A percentile compares a stretch with the other conserved stretches of the same genome.
Evolutionary conservation across 306 rosid species (phyloP).

Genomic region (Lathyrus sativus): DNA sequence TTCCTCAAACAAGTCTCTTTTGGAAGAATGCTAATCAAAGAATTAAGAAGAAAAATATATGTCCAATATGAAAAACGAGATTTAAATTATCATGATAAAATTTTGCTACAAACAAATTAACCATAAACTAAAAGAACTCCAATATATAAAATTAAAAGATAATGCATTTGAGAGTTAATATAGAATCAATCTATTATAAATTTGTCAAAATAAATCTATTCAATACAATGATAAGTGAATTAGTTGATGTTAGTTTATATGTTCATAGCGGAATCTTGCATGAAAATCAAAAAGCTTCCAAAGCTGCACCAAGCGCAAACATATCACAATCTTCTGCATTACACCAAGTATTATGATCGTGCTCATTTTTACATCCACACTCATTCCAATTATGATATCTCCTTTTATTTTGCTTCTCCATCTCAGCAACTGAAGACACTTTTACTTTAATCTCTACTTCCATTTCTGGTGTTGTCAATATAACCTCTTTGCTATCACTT

Average conservation of each 20-base stretch:
- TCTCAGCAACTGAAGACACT: slow-evolving; percentile 14
- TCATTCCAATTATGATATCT: slow-evolving; percentile 40
- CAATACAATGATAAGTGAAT: background rate
- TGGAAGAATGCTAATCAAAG: no score
- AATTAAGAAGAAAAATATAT: no score
- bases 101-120: no score
- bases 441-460: slow-evolving; percentile 55
- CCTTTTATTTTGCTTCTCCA: slow-evolving; percentile 34
- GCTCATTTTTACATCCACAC: slow-evolving; percentile 67
- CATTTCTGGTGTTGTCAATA: slow-evolving; percentile 40
- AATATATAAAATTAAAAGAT: no score
- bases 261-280: background rate
- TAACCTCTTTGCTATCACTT: slow-evolving; percentile 28
- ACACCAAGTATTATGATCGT: slow-evolving; percentile 37
- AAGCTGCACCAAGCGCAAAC: slow-evolving; percentile 57
- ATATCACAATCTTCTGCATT: slow-evolving; percentile 56
- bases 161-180: background rate
- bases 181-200: background rate
- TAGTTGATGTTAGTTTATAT: slow-evolving; percentile 16
- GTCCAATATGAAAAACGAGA: no score
- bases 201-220: background rate
- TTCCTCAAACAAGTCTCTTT: no score
- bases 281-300: slow-evolving; percentile 53
- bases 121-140: no score
- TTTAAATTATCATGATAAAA: no score